phyloP scores from a whole-genome alignment of 169 alveolate genomes.

The Amoebophrya sp. region DNA sequence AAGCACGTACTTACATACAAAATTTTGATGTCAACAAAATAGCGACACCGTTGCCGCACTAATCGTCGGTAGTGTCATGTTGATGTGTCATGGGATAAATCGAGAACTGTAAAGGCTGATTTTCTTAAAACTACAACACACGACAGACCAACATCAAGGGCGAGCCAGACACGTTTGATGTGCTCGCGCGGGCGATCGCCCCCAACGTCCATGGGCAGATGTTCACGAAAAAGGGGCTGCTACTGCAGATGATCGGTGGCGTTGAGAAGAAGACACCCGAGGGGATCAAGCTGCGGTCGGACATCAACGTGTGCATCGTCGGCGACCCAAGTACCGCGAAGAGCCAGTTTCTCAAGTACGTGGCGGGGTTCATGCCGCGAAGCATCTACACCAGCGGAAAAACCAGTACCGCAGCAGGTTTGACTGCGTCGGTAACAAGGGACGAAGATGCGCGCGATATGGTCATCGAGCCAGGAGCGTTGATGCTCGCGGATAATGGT shows the following conservation, averaged over 20 bases:
- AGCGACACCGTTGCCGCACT: no score
- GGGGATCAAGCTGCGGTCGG: neutral
- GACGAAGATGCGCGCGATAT: conserved; percentile 82
- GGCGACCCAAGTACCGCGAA: conserved; percentile 90
- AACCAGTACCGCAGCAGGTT: conserved; percentile 99
- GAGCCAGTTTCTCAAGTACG: conserved; percentile 92
- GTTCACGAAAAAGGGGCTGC: neutral
- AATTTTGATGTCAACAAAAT: no score
- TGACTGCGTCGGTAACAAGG: conserved; percentile 95
- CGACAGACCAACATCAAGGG: neutral
- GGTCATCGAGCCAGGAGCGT: conserved; percentile 99
- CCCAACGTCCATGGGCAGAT: neutral
- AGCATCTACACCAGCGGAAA: conserved; percentile 96
- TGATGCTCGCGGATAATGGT: conserved; percentile 94
- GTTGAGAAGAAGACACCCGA: neutral
- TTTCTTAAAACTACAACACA: no score
- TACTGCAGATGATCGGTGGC: neutral
- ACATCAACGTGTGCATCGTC: conserved; percentile 62
- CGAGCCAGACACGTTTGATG: neutral
- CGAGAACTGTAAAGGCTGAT: no score
- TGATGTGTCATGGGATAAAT: no score
- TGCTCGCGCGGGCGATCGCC: neutral
- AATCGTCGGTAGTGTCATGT: no score
- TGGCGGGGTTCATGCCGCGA: conserved; percentile 92
- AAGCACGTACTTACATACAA: neutral